Evolutionary conservation across 1,284 basidiomycete species (phyloP).

Genomic region (Heterobasidion annosum): DNA sequence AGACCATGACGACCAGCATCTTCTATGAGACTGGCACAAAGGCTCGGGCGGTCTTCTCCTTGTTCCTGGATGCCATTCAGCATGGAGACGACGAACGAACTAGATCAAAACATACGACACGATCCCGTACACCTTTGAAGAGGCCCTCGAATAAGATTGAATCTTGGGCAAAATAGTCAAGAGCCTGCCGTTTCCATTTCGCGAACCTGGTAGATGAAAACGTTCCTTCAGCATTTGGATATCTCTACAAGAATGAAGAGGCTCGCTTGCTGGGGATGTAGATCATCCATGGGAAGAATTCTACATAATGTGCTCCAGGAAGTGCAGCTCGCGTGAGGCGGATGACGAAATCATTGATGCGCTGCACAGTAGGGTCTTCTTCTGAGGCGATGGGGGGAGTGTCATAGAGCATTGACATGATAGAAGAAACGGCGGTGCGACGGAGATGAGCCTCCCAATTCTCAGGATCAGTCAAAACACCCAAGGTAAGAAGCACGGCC

Average conservation of each 20-base stretch:
- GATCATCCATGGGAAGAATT: slow-evolving; percentile 3
- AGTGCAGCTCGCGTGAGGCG: neutral
- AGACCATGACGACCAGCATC: neutral
- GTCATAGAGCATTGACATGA: slow-evolving; percentile 5
- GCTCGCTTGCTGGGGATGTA: slow-evolving; percentile 2
- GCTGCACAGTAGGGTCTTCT: slow-evolving; percentile 1
- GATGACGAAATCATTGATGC: neutral
- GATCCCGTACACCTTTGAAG: slow-evolving; percentile 1
- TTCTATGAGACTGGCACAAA: slow-evolving; percentile 1
- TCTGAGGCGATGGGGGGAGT: slow-evolving; percentile 1
- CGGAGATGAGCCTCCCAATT: slow-evolving; percentile 2
- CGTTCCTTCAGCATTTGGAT: neutral
- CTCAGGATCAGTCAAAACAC: neutral
- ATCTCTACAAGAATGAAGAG: neutral
- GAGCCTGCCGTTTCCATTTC: slow-evolving; percentile 4
- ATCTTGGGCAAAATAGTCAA: neutral
- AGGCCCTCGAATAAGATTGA: slow-evolving; percentile 4
- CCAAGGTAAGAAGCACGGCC: slow-evolving; percentile 2
- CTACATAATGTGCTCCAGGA: slow-evolving; percentile 1
- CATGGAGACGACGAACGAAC: neutral
- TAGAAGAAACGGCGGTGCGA: slow-evolving; percentile 1
- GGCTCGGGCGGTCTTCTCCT: slow-evolving; percentile 4
- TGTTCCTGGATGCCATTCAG: neutral
- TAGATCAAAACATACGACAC: neutral
- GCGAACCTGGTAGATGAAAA: neutral